Percentiles rank a stretch among this genome's conserved stretches.
Conservation (phyloP, 176 grass and related monocot genomes). For the Triticum dicoccoides region DNA sequence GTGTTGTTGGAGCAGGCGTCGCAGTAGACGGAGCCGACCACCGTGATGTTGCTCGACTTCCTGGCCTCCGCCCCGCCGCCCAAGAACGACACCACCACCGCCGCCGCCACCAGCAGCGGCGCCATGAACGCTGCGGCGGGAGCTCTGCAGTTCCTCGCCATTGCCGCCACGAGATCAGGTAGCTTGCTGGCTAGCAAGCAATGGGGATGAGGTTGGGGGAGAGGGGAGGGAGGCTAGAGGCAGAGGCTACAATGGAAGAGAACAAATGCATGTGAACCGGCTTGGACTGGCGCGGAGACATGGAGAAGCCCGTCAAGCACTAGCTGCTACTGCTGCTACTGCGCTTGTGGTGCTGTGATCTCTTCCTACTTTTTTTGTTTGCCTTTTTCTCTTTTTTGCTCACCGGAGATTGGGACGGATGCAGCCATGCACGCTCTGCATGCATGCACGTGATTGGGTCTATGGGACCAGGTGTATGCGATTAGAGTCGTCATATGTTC, state of each 20-base stretch:
- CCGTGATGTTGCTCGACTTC: conserved; percentile 67
- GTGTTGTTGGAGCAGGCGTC: conserved; percentile 90
- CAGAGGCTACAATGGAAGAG: conserved; percentile 33
- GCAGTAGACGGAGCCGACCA: conserved; percentile 93
- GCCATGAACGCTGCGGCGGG: conserved; percentile 18
- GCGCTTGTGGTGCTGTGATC: conserved; percentile 8
- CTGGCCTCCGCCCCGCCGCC: conserved; percentile 37
- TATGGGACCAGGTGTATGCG: too few species aligned
- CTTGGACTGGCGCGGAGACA: conserved; percentile 55
- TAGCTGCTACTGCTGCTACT: conserved; percentile 15
- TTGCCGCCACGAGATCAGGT: conserved; percentile 8
- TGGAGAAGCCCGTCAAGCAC: conserved; percentile 36
- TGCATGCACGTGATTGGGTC: too few species aligned
- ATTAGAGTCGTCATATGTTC: too few species aligned
- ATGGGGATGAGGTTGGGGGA: conserved; percentile 26
- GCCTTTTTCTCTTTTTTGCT: neutral
- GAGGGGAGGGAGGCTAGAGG: neutral
- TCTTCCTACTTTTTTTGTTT: neutral
- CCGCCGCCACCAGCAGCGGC: neutral
- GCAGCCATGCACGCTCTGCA: neutral
- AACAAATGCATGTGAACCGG: conserved; percentile 66
- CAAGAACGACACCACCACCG: neutral
- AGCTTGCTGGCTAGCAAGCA: neutral
- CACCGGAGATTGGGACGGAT: neutral
- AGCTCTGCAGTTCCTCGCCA: conserved; percentile 33